Evolutionary conservation across 2,329 filamentous ascomycete genomes (phyloP).

Genomic region (Verticillium zaregamsianum): DNA sequence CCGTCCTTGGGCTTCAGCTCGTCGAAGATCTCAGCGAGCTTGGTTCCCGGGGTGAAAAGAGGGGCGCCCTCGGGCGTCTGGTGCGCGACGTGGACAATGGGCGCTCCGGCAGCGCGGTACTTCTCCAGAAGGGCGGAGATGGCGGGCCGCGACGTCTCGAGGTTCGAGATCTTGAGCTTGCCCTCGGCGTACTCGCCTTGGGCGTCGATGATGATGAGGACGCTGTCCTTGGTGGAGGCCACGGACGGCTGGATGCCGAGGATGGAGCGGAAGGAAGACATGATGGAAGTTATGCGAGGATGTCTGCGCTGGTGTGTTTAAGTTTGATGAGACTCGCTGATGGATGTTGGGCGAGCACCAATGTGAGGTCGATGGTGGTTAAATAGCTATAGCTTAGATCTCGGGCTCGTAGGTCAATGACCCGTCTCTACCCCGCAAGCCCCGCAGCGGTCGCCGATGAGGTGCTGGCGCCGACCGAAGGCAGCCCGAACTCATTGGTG

Average conservation of each 20-base stretch:
- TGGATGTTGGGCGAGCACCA: too few relatives aligned
- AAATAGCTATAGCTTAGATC: neutral
- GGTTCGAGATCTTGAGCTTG: slow-evolving; percentile 50
- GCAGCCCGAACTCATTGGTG: neutral
- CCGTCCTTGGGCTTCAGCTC: slow-evolving; percentile 71
- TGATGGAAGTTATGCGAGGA: neutral
- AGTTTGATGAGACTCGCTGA: too few relatives aligned
- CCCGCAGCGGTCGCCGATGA: neutral
- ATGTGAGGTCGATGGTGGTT: neutral
- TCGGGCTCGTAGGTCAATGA: neutral
- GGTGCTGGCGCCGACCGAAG: neutral
- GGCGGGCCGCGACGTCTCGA: slow-evolving; percentile 46
- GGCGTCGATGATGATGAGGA: slow-evolving; percentile 65
- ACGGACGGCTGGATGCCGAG: slow-evolving; percentile 51
- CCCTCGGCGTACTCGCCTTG: slow-evolving; percentile 66
- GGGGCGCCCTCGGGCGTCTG: slow-evolving; percentile 56
- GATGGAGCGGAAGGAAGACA: slow-evolving; percentile 38
- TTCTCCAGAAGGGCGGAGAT: slow-evolving; percentile 54
- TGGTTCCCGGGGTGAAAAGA: slow-evolving; percentile 65
- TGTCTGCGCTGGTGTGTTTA: too few relatives aligned
- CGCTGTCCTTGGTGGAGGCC: slow-evolving; percentile 53
- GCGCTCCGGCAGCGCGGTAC: slow-evolving; percentile 49
- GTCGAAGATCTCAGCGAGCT: slow-evolving; percentile 90
- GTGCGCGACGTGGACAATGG: slow-evolving; percentile 59
- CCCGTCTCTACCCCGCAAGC: neutral